These are phyloP conservation scores for Fusarium clavum DNA, from an alignment of 2,329 filamentous ascomycete species.

Conservation along the genomic window DNA sequence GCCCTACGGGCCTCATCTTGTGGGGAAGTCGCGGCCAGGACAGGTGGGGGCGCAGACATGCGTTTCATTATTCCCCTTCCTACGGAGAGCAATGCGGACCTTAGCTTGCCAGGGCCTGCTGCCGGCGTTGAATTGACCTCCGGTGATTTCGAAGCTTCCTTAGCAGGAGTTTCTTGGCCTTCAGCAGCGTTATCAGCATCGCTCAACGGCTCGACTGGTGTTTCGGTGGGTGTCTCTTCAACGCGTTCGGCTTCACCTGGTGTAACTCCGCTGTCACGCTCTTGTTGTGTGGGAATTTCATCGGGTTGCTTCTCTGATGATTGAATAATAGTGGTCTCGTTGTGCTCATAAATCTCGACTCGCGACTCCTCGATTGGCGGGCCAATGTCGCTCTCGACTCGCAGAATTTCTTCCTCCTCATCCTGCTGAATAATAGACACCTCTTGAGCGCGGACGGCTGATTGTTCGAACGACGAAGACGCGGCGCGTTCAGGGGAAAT, in stretches of 20 bases:
- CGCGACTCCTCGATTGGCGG: slow-evolving; percentile 10
- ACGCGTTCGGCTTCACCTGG: slow-evolving; percentile 19
- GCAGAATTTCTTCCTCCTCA: neutral
- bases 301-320: slow-evolving; percentile 32
- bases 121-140: slow-evolving; percentile 7
- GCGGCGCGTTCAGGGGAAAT: slow-evolving; percentile 1
- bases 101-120: neutral
- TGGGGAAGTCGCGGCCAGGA: neutral
- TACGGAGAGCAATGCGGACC: slow-evolving; percentile 19
- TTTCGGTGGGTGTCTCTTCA: slow-evolving; percentile 31
- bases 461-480: slow-evolving; percentile 19
- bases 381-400: neutral
- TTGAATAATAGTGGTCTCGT: slow-evolving; percentile 34
- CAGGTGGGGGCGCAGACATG: slow-evolving; percentile 36
- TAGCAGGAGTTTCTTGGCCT: slow-evolving; percentile 7
- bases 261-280: neutral
- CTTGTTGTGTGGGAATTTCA: neutral
- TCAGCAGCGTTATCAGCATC: neutral
- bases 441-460: neutral
- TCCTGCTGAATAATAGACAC: neutral
- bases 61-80: slow-evolving; percentile 26
- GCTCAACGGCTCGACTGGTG: slow-evolving; percentile 5
- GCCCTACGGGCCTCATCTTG: slow-evolving; percentile 11
- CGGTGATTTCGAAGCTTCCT: neutral
- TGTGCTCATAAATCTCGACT: slow-evolving; percentile 26